Evolutionary conservation across 441 rosid genomes (phyloP).

Genomic region (Syzygium syzygioides): DNA sequence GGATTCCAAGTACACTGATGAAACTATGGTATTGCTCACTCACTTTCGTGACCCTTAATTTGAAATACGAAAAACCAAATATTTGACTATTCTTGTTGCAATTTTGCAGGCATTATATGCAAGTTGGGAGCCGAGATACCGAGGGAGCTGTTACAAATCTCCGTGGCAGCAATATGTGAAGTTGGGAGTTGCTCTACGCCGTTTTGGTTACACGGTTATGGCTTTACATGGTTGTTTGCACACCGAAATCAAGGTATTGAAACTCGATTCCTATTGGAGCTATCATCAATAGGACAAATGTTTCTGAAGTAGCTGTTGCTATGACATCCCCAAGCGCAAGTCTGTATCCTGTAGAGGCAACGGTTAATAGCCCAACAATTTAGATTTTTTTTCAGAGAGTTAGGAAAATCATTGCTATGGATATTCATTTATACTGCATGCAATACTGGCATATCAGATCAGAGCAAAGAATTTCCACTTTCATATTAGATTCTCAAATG

Average conservation of each 20-base stretch:
- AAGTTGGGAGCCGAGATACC: constrained; percentile 88
- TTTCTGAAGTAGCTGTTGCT: neutral
- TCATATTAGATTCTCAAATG: neutral
- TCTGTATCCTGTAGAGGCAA: neutral
- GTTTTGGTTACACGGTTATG: constrained; percentile 69
- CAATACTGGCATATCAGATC: neutral
- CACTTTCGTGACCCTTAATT: neutral
- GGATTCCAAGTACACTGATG: constrained; percentile 79
- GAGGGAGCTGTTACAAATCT: constrained; percentile 42
- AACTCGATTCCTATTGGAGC: neutral
- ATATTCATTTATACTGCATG: neutral
- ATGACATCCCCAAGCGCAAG: neutral
- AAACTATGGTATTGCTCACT: constrained; percentile 49
- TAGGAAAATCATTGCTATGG: neutral
- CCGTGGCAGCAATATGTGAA: constrained; percentile 85
- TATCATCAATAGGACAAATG: neutral
- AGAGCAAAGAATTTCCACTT: neutral
- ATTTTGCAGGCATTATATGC: constrained; percentile 63
- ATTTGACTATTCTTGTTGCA: neutral
- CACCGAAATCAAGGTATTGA: constrained; percentile 73
- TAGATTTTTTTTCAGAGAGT: neutral
- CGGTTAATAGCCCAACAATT: neutral
- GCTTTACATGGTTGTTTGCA: constrained; percentile 85
- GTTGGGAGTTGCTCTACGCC: constrained; percentile 84
- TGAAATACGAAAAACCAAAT: neutral